Evolutionary conservation across 257 asterid species (phyloP), one percentile per base, ranked within the genome.

Genomic region (Salvia miltiorrhiza): DNA sequence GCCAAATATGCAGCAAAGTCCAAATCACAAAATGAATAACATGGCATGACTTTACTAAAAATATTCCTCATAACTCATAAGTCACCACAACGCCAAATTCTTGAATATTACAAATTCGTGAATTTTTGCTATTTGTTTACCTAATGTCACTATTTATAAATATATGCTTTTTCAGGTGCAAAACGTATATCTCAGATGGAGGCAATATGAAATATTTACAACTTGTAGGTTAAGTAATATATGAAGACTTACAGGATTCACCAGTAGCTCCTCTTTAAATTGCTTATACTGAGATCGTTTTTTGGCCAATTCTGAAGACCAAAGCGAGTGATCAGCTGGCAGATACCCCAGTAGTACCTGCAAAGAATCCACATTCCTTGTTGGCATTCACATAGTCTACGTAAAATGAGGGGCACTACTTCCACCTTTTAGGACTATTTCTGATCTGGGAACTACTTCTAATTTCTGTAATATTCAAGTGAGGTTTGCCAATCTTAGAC

Each of bases 291-390:
- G 96, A 63, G 96, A 81, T 76, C 96, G 85, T 83, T 88, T 93
- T 75, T 88, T 93, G 63, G 86, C 81, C 83, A 88, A 75, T 78
- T 93, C 98, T 19, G 87, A 81, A 73, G 95, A 76, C 98, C 98
- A 93, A 57, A 84, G 86, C 14, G 90, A 74, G 58, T 82, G 88
- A 80, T 93, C 98, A 20, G 84, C 53, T 32, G 98, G 97, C 41
- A 90, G 83, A 78, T 90, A 93, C 61, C 97, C 96, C 86, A 93
- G 74, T 40, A 93, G 78, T 56, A 93, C 82, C 98, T 93, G 93
- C 82, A 83, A 71, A 52, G 41, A 44, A 45, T 62, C 67, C 69
- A 74, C 48, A 60, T 14, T 61, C 39, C 64, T 65, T 24, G n/a
- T 30, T 17, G 47, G 30, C 53, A 70, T 39, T 32, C 30, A 30